Percentiles rank a stretch among this genome's conserved stretches.
These are phyloP conservation scores for Allomyces arbusculus DNA, from an alignment of 192 early-diverging fungal species.

Conservation along the genomic window DNA sequence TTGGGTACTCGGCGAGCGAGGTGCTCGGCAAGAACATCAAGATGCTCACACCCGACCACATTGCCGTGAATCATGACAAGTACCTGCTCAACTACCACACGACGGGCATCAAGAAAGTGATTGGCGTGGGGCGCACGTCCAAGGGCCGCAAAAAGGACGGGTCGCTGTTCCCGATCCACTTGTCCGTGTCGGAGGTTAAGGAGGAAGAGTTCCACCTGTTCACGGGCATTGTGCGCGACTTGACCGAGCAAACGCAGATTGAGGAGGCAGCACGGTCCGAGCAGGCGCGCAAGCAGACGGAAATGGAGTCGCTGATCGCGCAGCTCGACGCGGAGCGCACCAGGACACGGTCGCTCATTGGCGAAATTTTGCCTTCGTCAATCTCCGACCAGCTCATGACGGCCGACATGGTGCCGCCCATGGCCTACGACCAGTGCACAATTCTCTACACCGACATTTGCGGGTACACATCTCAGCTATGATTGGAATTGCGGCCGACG, in stretches of 20 bases:
- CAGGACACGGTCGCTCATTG: constrained; percentile 11
- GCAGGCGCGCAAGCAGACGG: constrained; percentile 6
- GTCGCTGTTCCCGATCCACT: constrained; percentile 12
- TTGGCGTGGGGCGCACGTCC: constrained; percentile 7
- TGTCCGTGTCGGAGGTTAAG: constrained; percentile 15
- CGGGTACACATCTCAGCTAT: not conserved
- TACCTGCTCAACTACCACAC: constrained; percentile 12
- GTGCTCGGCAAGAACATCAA: constrained; percentile 16
- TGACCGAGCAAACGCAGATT: constrained; percentile 14
- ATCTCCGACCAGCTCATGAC: constrained; percentile 12
- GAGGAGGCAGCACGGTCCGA: not conserved
- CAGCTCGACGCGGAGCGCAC: constrained; percentile 5
- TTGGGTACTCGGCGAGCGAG: constrained; percentile 2
- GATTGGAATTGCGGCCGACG: no score
- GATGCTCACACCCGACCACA: constrained; percentile 9
- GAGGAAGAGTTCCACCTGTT: constrained; percentile 11
- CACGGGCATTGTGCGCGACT: constrained; percentile 18
- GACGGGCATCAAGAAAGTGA: constrained; percentile 10
- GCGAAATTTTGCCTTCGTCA: constrained; percentile 15
- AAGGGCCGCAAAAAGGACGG: constrained; percentile 12
- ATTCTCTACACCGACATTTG: constrained; percentile 18
- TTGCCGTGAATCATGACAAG: constrained; percentile 7
- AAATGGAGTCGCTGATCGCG: constrained; percentile 7
- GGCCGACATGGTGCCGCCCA: constrained; percentile 8
- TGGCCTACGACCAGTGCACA: constrained; percentile 11